phyloP scores from a whole-genome alignment of 495 filamentous ascomycete genomes.

The Polyplosphaeria fusca region DNA sequence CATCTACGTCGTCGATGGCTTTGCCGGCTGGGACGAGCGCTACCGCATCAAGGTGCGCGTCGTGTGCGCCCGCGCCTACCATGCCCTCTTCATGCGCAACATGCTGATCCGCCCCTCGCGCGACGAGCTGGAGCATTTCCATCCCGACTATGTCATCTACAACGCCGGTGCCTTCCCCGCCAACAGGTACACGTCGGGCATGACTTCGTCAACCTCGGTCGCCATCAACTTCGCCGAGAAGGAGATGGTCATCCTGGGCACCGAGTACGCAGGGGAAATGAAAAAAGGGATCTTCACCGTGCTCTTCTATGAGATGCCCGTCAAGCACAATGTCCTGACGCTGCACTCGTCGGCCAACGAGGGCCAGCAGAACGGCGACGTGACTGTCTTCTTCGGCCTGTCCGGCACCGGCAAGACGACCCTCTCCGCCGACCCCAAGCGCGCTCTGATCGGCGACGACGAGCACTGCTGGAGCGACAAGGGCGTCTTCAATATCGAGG shows the following conservation, averaged over 20 bases:
- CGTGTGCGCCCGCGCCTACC: conserved; percentile 97
- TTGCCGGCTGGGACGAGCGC: conserved; percentile 96
- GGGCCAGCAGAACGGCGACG: conserved; percentile 78
- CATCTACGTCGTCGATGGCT: conserved; percentile 98
- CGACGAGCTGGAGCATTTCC: conserved; percentile 92
- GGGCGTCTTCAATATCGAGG: conserved; percentile 99
- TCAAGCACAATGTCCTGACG: conserved; percentile 98
- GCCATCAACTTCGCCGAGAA: conserved; percentile 86
- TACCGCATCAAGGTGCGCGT: conserved; percentile 97
- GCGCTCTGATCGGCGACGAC: conserved; percentile 93
- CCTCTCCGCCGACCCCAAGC: conserved; percentile 93
- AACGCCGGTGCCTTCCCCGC: conserved; percentile 98
- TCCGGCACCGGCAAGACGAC: conserved; percentile 99
- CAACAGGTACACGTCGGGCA: conserved; percentile 95
- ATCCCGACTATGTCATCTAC: conserved; percentile 99
- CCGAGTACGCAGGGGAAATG: conserved; percentile 98
- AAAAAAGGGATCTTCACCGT: conserved; percentile 99
- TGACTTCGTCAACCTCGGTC: conserved; percentile 91
- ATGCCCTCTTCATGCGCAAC: conserved; percentile 99
- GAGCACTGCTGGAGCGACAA: conserved; percentile 99
- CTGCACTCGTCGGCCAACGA: conserved; percentile 94
- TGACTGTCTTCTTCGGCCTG: conserved; percentile 98
- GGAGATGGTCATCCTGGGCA: conserved; percentile 98
- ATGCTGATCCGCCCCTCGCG: conserved; percentile 94
- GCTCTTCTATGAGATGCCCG: conserved; percentile 99